Conservation (phyloP, 495 filamentous ascomycete genomes). For the Oleoguttula mirabilis region DNA sequence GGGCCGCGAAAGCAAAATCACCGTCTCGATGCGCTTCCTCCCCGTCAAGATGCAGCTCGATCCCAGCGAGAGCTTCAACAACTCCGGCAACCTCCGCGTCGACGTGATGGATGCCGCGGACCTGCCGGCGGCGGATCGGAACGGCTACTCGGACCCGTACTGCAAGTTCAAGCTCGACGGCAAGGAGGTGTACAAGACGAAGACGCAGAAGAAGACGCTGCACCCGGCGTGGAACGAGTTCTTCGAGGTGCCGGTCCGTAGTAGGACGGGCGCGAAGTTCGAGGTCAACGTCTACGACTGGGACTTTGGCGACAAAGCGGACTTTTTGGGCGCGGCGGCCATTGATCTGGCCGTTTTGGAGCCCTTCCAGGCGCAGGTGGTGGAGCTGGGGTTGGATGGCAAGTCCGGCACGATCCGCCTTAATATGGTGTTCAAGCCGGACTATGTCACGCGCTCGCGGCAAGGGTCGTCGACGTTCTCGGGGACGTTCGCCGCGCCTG, state of each 20-base stretch:
- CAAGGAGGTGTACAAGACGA: constrained; percentile 80
- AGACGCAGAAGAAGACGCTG: constrained; percentile 90
- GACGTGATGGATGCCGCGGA: constrained; percentile 81
- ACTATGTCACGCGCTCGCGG: constrained; percentile 75
- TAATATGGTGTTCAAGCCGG: constrained; percentile 83
- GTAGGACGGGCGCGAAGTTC: constrained; percentile 76
- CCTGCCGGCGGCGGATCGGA: constrained; percentile 83
- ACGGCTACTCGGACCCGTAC: constrained; percentile 92
- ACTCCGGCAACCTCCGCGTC: constrained; percentile 85
- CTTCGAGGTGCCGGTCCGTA: constrained; percentile 73
- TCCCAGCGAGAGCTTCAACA: constrained; percentile 93
- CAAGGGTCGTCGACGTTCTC: constrained; percentile 90
- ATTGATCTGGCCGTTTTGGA: constrained; percentile 76
- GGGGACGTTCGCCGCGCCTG: constrained; percentile 81
- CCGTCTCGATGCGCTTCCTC: constrained; percentile 84
- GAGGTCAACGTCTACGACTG: constrained; percentile 80
- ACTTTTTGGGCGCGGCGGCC: constrained; percentile 63
- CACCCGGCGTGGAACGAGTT: constrained; percentile 91
- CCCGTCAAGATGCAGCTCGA: constrained; percentile 89
- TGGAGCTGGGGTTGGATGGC: constrained; percentile 67
- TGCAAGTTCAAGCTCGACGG: constrained; percentile 87
- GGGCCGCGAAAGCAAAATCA: constrained; percentile 68
- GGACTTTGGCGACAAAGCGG: constrained; percentile 86
- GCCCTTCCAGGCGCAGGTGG: constrained; percentile 64
- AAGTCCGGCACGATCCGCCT: constrained; percentile 77